Evolutionary conservation across 129 eudicot species (phyloP), one percentile per base, ranked within the genome.

Genomic region (Artemisia tridentata): DNA sequence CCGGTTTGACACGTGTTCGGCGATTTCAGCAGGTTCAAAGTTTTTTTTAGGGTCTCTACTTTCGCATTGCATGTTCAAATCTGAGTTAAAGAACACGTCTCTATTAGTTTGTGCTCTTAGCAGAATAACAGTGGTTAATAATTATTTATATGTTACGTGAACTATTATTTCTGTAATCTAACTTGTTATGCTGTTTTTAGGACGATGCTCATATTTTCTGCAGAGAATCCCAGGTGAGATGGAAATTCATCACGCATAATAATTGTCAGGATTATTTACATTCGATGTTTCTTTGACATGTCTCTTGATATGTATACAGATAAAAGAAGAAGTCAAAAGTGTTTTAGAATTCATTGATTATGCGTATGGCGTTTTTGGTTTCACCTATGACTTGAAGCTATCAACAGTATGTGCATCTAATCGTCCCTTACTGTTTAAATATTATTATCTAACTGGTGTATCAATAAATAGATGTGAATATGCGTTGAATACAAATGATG

Each of bases 131-230:
- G 69, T 4, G 5, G 27, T 23, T 23, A 23, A 23, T 23, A 23
- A 23, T 23, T 23, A 23, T 23, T 23, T 23, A 23, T 23, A n/a
- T n/a, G 20, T 48, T 52, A 18, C 27, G 34, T 7, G 45, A 38
- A 2, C 45, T 27, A 7, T 41, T 52, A 19, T 38, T 59, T 66
- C 11, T 23, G 47, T 8, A 43, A 49, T 75, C 81, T 80, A 23
- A 72, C 77, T 0, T 25, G 8, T 67, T 11, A 6, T 23, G 19
- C 65, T 53, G 56, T 55, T 74, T 1, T 16, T 83, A 95, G 99
- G 99, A 95, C 75, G 99, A 95, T 84, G 99, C 99, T 8, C 99
- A 95, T 78, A 95, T 95, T 73, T 95, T 95, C 84, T 95, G 99
- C 81, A 84, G 97, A 84, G 96, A 95, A 78, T 82, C 93, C 54